A percentile compares a stretch with the other conserved stretches of the same genome.
Evolutionary conservation across 2,329 filamentous ascomycete species (phyloP).

Genomic region (Colletotrichum eleusines): DNA sequence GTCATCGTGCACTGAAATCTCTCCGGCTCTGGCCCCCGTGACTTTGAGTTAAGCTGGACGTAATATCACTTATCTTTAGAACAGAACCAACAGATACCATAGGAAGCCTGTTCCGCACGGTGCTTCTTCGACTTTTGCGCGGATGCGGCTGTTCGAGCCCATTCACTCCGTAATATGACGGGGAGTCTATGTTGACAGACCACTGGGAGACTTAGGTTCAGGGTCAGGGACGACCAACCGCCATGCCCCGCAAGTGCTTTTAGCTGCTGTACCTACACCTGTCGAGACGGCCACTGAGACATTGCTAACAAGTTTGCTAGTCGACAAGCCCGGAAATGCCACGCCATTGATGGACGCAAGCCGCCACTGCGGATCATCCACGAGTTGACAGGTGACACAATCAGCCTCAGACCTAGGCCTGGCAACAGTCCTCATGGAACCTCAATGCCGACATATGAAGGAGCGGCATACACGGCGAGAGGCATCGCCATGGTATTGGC

Average conservation of each 20-base stretch:
- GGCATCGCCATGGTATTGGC: constrained; percentile 3
- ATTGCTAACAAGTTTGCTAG: background rate
- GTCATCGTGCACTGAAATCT: constrained; percentile 18
- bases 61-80: background rate
- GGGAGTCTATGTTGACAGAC: background rate
- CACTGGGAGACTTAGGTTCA: background rate
- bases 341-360: background rate
- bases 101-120: background rate
- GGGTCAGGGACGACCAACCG: background rate
- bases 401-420: constrained; percentile 12
- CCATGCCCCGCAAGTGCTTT: background rate
- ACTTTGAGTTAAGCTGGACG: background rate
- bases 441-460: background rate
- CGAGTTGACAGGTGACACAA: constrained; percentile 34
- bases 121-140: background rate
- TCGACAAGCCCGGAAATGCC: background rate
- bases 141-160: background rate
- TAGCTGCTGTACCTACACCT: background rate
- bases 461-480: background rate
- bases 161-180: background rate
- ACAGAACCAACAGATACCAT: background rate
- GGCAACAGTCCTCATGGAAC: background rate
- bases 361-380: constrained; percentile 18
- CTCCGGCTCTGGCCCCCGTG: background rate
- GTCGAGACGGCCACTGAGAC: background rate